phyloP scores from a whole-genome alignment of 2,329 filamentous ascomycete genomes.

The Acephala macrosclerotiorum region DNA sequence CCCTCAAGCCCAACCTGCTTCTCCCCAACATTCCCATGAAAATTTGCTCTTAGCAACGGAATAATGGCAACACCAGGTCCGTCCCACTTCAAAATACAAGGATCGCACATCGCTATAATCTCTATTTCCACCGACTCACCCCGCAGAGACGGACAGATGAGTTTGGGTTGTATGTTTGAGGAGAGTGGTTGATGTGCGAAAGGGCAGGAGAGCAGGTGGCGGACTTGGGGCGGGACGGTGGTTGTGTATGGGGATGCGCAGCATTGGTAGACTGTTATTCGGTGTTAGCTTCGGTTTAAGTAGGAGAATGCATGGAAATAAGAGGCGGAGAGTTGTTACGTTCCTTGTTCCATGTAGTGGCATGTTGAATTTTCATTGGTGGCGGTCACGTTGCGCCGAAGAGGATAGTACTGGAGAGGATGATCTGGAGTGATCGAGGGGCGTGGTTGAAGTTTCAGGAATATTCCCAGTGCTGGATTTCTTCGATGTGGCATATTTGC shows the following conservation, averaged over 20 bases:
- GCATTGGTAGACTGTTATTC: neutral
- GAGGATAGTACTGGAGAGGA: neutral
- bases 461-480: neutral
- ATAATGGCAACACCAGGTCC: neutral
- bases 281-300: neutral
- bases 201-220: neutral
- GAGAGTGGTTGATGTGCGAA: neutral
- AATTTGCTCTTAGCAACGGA: neutral
- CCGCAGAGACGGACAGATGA: neutral
- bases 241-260: neutral
- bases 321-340: neutral
- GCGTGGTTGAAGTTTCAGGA: neutral
- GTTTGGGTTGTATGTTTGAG: constrained; percentile 2
- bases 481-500: neutral
- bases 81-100: neutral
- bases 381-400: too few species aligned
- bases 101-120: neutral
- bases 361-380: neutral
- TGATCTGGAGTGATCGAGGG: neutral
- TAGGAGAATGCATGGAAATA: neutral
- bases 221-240: neutral
- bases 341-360: constrained; percentile 4
- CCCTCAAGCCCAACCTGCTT: neutral
- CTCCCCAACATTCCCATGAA: neutral
- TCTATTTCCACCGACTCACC: neutral